Evolutionary conservation across 192 early-diverging fungal genomes (phyloP), one percentile per base, ranked within the genome.

Genomic region (Coemansia reversa): DNA sequence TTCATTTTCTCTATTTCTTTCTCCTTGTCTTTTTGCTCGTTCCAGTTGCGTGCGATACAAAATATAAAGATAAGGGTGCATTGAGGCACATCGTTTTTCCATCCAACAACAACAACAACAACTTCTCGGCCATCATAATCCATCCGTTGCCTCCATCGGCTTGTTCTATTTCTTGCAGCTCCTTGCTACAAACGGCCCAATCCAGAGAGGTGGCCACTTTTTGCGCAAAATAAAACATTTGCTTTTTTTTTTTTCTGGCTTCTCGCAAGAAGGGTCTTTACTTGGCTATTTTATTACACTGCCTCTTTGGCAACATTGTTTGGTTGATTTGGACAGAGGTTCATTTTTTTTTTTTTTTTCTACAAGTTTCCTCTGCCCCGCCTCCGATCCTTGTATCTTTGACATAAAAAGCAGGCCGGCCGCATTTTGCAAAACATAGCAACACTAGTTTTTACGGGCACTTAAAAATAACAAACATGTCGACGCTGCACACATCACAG

Each of bases 401-500:
- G 39, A 45, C 39, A 16, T 45, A 45, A 45, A 45, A 45, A 45
- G 39, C 39, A 45, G 14, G 39, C 9, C 12, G 12, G 14, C 12
- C 39, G 39, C 39, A 45, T 45, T 45, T 16, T 45, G 39, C 39
- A 16, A 45, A 16, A 11, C 51, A 63, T 16, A 22, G 9, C 42
- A 51, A 14, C 62, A 45, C 47, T 5, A 19, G 9, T 22, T 29
- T 23, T 29, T 55, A 32, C 39, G 14, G 9, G 14, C 39, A 2
- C 39, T 9, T 14, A 55, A 55, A 55, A 16, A 55, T 16, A 32
- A 27, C 22, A 51, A 20, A 24, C 54, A 79, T 80, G 78, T 81
- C 78, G 23, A 81, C 78, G 27, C 72, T 81, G 48, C 78, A 81
- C 66, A 75, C 78, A 74, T 72, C 70, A 39, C 68, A 66, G 25